Evolutionary conservation across 768 basidiomycete species (phyloP), one percentile per base, ranked within the genome.

Genomic region (Hemileccinum rubropunctum): DNA sequence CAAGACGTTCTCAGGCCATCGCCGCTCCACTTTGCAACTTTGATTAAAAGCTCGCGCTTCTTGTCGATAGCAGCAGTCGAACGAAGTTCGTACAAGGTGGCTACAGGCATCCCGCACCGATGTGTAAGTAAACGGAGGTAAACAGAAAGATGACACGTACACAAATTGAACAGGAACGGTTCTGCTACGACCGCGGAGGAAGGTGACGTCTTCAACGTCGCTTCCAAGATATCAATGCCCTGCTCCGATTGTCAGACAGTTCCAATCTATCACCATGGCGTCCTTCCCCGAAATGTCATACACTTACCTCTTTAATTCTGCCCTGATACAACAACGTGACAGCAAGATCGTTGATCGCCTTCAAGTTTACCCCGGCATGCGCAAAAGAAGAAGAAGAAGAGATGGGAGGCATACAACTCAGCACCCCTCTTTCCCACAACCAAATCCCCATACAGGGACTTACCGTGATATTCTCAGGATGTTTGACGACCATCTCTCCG

Each of bases 21-120:
- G 3, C 90, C 90, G 52, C 87, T 88, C 88, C 88, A 91, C 62
- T 86, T 86, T 13, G 88, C 84, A 0, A 89, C 88, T 52, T 90
- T 83, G 13, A 88, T 57, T 26, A 92, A 71, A 28, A 92, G 71
- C 20, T 81, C 79, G 37, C 82, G 80, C 65, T 92, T 93, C 67
- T 86, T 90, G 51, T 88, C 84, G 47, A 81, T 75, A 3, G 86
- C 84, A 1, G 80, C 78, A 1, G 81, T 74, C 3, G 89, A 88
- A 23, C 83, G 83, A 41, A 93, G 77, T 61, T 93, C 90, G 58
- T 92, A 92, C 23, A 93, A 67, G 1, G 91, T 92, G 1, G 90
- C 90, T 42, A 35, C n/a, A 43, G 23, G 23, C 23, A 23, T 23
- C 23, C 4, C 6, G 14, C 11, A 13, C 23, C 11, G 3, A 2